These are phyloP conservation scores for Domatiomyces globalis DNA, from an alignment of 2,329 filamentous ascomycete genomes.

Conservation along the genomic window DNA sequence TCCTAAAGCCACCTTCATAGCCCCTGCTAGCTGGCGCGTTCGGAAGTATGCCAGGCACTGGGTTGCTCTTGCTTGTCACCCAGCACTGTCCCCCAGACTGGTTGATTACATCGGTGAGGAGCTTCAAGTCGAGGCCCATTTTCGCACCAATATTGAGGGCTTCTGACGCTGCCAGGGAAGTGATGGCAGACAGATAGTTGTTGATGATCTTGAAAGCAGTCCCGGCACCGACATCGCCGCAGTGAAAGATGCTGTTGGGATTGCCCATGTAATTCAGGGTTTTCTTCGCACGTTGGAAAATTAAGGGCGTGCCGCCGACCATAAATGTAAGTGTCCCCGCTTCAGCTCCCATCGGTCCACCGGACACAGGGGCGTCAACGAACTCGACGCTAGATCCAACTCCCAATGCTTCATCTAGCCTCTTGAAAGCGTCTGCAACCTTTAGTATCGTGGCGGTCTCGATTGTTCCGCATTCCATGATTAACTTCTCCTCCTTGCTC, in stretches of 20 bases:
- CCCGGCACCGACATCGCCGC: slow-evolving; percentile 20
- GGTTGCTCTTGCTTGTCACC: slow-evolving; percentile 20
- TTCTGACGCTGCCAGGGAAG: slow-evolving; percentile 17
- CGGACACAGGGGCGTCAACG: slow-evolving; percentile 42
- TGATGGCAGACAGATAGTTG: slow-evolving; percentile 21
- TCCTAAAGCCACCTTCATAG: slow-evolving; percentile 35
- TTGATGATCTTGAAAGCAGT: slow-evolving; percentile 22
- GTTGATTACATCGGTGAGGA: slow-evolving; percentile 21
- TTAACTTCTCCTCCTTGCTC: slow-evolving; percentile 34
- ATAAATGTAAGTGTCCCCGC: slow-evolving; percentile 42
- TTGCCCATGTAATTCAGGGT: slow-evolving; percentile 28
- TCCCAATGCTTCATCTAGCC: too few relatives aligned
- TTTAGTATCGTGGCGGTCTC: slow-evolving; percentile 38
- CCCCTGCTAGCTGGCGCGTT: slow-evolving; percentile 26
- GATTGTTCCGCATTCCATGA: slow-evolving; percentile 42
- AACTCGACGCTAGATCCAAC: slow-evolving; percentile 26
- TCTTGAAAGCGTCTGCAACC: slow-evolving; percentile 25
- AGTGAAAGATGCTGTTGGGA: slow-evolving; percentile 36
- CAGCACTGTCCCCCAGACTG: slow-evolving; percentile 18
- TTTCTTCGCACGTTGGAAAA: slow-evolving; percentile 27
- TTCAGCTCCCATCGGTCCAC: slow-evolving; percentile 37
- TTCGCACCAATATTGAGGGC: slow-evolving; percentile 21
- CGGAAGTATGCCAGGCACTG: slow-evolving; percentile 27
- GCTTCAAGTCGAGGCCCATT: slow-evolving; percentile 18
- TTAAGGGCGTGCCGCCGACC: slow-evolving; percentile 35